Conservation (phyloP, 2,329 filamentous ascomycete genomes). For the Colletotrichum melonis region DNA sequence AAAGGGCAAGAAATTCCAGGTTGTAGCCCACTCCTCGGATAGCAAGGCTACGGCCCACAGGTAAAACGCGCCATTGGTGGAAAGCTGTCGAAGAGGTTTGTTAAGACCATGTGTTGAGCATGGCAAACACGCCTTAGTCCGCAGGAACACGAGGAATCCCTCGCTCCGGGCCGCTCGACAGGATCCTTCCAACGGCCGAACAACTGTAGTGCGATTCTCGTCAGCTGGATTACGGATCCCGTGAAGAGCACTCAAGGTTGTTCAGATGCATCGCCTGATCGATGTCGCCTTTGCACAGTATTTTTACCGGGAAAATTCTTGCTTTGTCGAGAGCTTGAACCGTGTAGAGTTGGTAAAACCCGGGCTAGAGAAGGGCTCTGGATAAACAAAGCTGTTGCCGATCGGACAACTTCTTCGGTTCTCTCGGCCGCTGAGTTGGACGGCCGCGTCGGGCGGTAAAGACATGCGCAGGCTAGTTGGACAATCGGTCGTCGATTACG, state of each 20-base stretch:
- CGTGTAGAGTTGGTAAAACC: not conserved
- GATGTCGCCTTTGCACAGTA: not conserved
- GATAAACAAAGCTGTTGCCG: not conserved
- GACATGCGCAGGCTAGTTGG: not conserved
- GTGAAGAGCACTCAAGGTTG: not conserved
- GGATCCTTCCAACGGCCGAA: constrained; percentile 13
- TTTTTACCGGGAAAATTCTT: not conserved
- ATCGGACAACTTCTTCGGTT: not conserved
- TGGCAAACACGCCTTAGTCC: constrained; percentile 22
- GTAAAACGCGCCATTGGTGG: constrained; percentile 23
- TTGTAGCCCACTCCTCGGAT: constrained; percentile 1
- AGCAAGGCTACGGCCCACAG: not conserved
- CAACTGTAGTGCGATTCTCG: not conserved
- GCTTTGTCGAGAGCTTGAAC: not conserved
- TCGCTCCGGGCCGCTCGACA: constrained; percentile 17
- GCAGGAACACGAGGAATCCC: constrained; percentile 19
- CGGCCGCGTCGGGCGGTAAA: constrained; percentile 14
- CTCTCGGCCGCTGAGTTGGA: not conserved
- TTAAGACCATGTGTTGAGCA: constrained; percentile 19
- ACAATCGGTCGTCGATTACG: not conserved
- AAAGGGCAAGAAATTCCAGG: not conserved
- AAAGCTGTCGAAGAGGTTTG: constrained; percentile 10
- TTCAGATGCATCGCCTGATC: not conserved
- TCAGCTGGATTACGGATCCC: not conserved
- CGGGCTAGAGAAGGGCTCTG: not conserved